Evolutionary conservation across 371 early-diverging fungal genomes (phyloP), one percentile per base, ranked within the genome.

Genomic region (Lichtheimia ramosa): DNA sequence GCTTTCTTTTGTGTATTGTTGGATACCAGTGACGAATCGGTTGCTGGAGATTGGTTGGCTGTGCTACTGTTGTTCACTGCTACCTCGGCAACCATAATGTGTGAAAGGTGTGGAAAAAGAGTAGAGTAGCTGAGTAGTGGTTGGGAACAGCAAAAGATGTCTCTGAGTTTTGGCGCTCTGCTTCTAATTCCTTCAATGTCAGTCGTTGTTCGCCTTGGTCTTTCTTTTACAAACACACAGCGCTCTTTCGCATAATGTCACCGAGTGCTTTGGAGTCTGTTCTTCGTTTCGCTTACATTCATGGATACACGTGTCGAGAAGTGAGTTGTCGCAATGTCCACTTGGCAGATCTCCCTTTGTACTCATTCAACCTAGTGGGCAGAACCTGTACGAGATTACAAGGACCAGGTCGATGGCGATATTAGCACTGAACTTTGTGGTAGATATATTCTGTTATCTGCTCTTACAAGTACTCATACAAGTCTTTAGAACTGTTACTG

Each of bases 361-460:
- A 18, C 40, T 21, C 14, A 40, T 39, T 14, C 25, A 28, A 12
- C 20, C n/a, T 43, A 74, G 77, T 79, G 77, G 77, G 66, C 69
- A 50, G 63, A 62, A 50, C 76, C 73, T 23, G 73, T 70, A 27
- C 61, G 59, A 52, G 72, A 74, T 61, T 76, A 69, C 54, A 46
- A 68, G n/a, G 54, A 65, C 59, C 52, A 57, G 43, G 59, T 56
- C 21, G 64, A 66, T 54, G 23, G 43, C 15, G 46, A 67, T 15
- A 43, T 52, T 8, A 56, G 54, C 18, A 27, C 39, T 34, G 73
- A 72, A 34, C 43, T 73, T 18, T 68, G 74, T 60, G 72, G 76
- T 75, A 70, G 39, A 6, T 24, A 28, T 7, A 46, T 28, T 56
- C 14, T 27, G 13, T 57, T 27, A 39, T 53, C 42, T 59, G 7